Conservation (phyloP, 306 rosid species). For the Quercus ilex region DNA sequence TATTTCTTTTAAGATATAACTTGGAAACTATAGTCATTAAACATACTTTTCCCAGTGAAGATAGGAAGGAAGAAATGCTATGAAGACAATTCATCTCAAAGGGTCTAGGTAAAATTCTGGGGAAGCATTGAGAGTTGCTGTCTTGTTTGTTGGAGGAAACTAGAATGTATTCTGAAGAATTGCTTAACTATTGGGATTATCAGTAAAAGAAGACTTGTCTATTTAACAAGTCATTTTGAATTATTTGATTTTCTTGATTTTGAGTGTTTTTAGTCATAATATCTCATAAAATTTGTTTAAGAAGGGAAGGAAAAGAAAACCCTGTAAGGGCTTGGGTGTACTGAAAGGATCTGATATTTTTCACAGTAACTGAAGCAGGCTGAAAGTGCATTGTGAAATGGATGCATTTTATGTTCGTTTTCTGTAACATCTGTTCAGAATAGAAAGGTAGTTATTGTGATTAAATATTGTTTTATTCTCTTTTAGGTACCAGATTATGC, state of each 20-base stretch:
- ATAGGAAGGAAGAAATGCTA: neutral
- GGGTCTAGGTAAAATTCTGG: neutral
- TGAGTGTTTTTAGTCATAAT: no score
- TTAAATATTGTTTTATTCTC: neutral
- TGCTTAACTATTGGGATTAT: neutral
- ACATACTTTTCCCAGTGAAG: neutral
- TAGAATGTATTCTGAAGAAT: neutral
- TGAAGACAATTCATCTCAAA: neutral
- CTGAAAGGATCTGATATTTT: neutral
- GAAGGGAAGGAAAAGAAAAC: no score
- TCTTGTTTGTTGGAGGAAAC: neutral
- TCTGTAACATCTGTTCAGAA: neutral
- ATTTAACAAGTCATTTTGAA: neutral
- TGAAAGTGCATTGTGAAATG: neutral
- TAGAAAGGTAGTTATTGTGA: neutral
- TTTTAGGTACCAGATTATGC: slow-evolving; percentile 76
- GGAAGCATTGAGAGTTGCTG: neutral
- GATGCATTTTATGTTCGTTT: neutral
- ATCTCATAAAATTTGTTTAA: no score
- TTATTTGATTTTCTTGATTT: no score
- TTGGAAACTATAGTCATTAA: neutral
- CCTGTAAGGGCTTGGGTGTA: neutral
- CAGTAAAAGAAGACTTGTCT: neutral
- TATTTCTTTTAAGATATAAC: neutral
- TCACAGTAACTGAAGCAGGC: neutral